Base-by-base conservation (phyloP, 106 monocot genomes). In the Dendrobium nobile region DNA sequence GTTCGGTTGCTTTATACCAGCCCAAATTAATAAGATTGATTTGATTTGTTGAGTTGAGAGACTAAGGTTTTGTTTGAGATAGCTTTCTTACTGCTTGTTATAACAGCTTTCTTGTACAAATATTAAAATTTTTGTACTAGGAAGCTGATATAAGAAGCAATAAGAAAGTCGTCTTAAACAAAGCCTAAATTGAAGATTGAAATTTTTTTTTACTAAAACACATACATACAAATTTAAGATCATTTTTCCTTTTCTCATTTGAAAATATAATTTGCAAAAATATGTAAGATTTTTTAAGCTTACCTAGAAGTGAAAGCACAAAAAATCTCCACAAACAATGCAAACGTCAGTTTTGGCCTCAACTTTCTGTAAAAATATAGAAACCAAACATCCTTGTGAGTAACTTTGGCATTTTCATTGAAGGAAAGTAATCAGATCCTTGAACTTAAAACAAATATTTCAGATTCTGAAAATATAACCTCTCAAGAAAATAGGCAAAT, bases 401-500 rank as follows among this genome's bases (percentile, higher is more conserved):
- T 15, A 10, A 51, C 10, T 51, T 51, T 13, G 0, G 33, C 13
- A 45, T 1, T 64, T n/a, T 64, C 64, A 64, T n/a, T 26, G 7
- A 8, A 26, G 24, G 1, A n/a, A 15, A 64, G 1, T 22, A 64
- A 64, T 64, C 7, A 26, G 1, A 64, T 0, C 64, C 64, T 64
- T 64, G 24, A 24, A n/a, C 24, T 1, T n/a, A 64, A n/a, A n/a
- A 5, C 5, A 0, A 20, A 9, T 58, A 77, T 45, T 20, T 9
- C 10, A 51, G 13, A 51, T 51, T 16, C 51, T 51, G 15, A 15
- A 13, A 51, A 51, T 51, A 0, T 0, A 13, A 93, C 93, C 90
- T 92, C 80, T 96, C 96, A 22, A 92, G 88, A 82, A 87, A 93
- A 79, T 90, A 96, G 37, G 96, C 96, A 68, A 96, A 92, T 33